Conservation (phyloP, 179 eudicot species). For the Spinacia oleracea region DNA sequence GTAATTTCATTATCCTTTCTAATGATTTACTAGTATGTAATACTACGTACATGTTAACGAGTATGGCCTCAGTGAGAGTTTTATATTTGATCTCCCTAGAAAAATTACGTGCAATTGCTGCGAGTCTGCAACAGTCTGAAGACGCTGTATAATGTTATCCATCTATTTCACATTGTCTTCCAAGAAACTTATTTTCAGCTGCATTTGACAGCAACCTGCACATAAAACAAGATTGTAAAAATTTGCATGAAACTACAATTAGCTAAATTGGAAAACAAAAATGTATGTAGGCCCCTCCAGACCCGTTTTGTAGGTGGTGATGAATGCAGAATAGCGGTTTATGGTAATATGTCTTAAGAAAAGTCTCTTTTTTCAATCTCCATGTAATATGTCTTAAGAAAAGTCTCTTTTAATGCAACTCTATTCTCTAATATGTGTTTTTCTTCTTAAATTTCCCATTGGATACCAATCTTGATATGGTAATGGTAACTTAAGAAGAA, state of each 20-base stretch:
- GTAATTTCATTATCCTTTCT: slow-evolving; percentile 36
- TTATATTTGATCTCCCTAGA: not conserved
- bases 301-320: not conserved
- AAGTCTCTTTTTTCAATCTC: not conserved
- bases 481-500: no score
- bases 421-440: no score
- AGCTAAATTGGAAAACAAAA: not conserved
- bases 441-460: no score
- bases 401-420: not conserved
- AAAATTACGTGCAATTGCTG: not conserved
- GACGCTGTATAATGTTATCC: not conserved
- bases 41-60: not conserved
- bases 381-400: no score
- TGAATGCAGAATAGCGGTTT: not conserved
- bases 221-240: not conserved
- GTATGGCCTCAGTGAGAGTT: not conserved
- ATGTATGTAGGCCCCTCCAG: not conserved
- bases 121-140: not conserved
- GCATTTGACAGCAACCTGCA: not conserved
- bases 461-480: not conserved
- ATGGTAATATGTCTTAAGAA: not conserved
- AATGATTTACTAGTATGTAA: not conserved
- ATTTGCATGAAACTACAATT: not conserved
- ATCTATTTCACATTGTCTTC: not conserved
- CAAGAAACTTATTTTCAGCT: not conserved